phyloP scores from a whole-genome alignment of 352 stramenopile genomes.

The Globisporangium yorkense region DNA sequence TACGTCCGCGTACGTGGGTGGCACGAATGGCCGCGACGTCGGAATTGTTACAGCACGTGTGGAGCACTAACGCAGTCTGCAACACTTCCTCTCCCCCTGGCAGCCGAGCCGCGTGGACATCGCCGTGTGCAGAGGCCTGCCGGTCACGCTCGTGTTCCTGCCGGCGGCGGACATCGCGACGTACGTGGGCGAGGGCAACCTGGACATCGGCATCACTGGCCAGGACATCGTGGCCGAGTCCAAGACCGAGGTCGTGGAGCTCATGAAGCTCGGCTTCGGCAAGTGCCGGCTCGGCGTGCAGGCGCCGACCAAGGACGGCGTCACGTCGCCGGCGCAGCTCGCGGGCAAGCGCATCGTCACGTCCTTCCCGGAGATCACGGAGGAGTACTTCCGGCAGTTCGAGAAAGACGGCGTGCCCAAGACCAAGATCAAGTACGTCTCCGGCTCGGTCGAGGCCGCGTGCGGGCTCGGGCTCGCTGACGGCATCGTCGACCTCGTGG shows the following conservation, averaged over 20 bases:
- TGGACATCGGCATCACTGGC: constrained; percentile 98
- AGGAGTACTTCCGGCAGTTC: constrained; percentile 93
- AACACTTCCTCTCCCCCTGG: too few relatives aligned
- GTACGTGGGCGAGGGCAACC: constrained; percentile 96
- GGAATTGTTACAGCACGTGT: neutral
- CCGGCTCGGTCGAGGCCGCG: constrained; percentile 96
- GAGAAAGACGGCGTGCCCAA: constrained; percentile 51
- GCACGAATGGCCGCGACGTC: too few relatives aligned
- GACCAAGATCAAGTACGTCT: constrained; percentile 95
- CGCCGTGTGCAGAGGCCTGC: constrained; percentile 90
- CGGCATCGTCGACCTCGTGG: constrained; percentile 97
- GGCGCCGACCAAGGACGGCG: constrained; percentile 85
- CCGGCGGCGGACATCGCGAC: constrained; percentile 96
- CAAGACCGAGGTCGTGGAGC: constrained; percentile 85
- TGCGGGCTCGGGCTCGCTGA: constrained; percentile 97
- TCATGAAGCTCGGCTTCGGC: constrained; percentile 95
- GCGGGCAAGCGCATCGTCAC: constrained; percentile 97
- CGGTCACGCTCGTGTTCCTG: constrained; percentile 97
- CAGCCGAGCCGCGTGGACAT: constrained; percentile 88
- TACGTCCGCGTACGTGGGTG: constrained; percentile 82
- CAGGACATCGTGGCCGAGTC: constrained; percentile 93
- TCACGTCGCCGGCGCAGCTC: constrained; percentile 79
- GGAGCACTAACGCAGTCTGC: neutral
- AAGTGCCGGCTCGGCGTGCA: constrained; percentile 95
- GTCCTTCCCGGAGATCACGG: constrained; percentile 93